Conservation (phyloP, 306 rosid genomes). For the Prosopis cineraria region DNA sequence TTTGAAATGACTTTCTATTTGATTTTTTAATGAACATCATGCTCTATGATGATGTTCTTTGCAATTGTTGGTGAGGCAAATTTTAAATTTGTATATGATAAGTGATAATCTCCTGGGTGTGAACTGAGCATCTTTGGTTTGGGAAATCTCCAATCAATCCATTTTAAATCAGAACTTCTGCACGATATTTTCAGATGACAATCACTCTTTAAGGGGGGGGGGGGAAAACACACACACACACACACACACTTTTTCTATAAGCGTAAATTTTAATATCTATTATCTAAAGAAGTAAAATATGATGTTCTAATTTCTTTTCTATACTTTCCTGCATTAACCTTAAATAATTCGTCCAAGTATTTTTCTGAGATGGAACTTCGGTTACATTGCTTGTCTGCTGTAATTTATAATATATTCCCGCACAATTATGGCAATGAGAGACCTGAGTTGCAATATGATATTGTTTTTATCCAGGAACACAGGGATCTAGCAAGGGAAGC, state of each 20-base stretch:
- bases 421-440: slow-evolving; percentile 21
- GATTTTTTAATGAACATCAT: not conserved
- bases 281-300: slow-evolving; percentile 16
- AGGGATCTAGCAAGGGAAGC: slow-evolving; percentile 92
- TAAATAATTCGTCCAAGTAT: not conserved
- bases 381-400: slow-evolving; percentile 5
- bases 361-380: slow-evolving; percentile 4
- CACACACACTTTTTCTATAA: no score
- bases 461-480: slow-evolving; percentile 61
- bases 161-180: not conserved
- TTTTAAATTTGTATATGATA: not conserved
- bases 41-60: not conserved
- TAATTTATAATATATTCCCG: slow-evolving; percentile 29
- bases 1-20: not conserved
- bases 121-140: not conserved
- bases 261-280: not conserved
- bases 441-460: slow-evolving; percentile 24
- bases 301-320: not conserved
- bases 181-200: not conserved
- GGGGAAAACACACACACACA: no score
- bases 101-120: not conserved
- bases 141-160: not conserved
- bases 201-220: no score
- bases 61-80: not conserved
- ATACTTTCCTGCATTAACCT: not conserved